These are phyloP conservation scores for Colletotrichum zoysiae DNA, from an alignment of 2,329 filamentous ascomycete species.

Conservation along the genomic window DNA sequence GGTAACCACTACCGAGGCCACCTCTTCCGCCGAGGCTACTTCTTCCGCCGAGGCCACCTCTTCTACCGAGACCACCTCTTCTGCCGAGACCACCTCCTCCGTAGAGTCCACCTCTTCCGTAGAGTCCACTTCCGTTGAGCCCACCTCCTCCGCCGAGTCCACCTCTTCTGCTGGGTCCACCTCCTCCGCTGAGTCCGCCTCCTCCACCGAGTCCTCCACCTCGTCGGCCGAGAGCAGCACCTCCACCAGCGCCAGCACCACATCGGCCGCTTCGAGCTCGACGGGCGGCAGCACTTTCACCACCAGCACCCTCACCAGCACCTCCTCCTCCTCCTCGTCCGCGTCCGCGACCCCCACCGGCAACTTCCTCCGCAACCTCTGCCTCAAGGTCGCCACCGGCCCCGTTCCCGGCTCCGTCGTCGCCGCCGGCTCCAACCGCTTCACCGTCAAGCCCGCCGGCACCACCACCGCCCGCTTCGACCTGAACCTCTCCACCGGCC, in stretches of 20 bases:
- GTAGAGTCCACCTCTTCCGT: too few relatives aligned
- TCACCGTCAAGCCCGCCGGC: slow-evolving; percentile 11
- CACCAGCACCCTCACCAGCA: neutral
- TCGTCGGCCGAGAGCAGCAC: neutral
- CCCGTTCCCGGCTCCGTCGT: slow-evolving; percentile 1
- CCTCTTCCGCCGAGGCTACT: neutral
- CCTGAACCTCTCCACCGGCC: slow-evolving; percentile 33
- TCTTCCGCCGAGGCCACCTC: neutral
- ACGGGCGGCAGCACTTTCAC: neutral
- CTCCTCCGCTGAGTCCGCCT: neutral
- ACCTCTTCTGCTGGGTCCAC: too few relatives aligned
- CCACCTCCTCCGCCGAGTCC: too few relatives aligned
- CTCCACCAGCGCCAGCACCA: neutral
- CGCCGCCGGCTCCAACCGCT: slow-evolving; percentile 23
- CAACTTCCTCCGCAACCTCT: slow-evolving; percentile 31
- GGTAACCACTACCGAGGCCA: too few relatives aligned
- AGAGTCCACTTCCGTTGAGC: too few relatives aligned
- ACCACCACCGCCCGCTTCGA: slow-evolving; percentile 19
- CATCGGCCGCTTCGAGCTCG: neutral
- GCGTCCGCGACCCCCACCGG: slow-evolving; percentile 15
- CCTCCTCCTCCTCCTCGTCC: slow-evolving; percentile 3
- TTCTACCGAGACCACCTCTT: too few relatives aligned
- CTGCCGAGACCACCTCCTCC: too few relatives aligned
- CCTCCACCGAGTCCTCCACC: too few relatives aligned
- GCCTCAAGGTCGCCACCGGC: slow-evolving; percentile 27